Conservation (phyloP, 345 rosid genomes). For the Melaleuca alternifolia region DNA sequence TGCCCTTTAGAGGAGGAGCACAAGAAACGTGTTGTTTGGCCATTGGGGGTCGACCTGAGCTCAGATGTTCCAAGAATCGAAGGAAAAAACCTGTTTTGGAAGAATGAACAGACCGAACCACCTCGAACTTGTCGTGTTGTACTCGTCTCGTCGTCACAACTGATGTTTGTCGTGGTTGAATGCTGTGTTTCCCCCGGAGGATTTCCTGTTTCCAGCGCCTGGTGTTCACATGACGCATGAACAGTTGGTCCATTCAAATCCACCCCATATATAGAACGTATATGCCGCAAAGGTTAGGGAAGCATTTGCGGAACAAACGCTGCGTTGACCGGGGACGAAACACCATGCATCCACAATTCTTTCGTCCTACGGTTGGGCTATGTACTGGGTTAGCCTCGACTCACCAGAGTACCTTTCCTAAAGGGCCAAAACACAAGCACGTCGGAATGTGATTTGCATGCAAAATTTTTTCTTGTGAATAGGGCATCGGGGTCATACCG, state of each 20-base stretch:
- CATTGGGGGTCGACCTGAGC: neutral
- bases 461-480: neutral
- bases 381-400: neutral
- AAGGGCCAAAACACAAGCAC: neutral
- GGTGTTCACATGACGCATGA: neutral
- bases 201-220: neutral
- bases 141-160: neutral
- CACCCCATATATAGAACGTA: neutral
- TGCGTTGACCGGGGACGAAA: neutral
- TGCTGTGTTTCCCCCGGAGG: neutral
- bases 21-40: neutral
- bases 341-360: neutral
- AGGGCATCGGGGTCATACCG: neutral
- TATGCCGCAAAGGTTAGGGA: neutral
- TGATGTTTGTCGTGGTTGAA: neutral
- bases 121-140: neutral
- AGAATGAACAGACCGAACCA: neutral
- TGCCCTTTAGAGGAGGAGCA: neutral
- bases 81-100: neutral
- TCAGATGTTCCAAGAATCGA: neutral
- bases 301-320: neutral
- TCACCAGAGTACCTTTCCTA: neutral
- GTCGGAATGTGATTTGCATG: neutral
- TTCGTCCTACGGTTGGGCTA: neutral
- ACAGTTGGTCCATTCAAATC: neutral